A percentile compares a stretch with the other conserved stretches of the same genome.
Evolutionary conservation across 768 basidiomycete genomes (phyloP).

Genomic region (Suillus weaverae): DNA sequence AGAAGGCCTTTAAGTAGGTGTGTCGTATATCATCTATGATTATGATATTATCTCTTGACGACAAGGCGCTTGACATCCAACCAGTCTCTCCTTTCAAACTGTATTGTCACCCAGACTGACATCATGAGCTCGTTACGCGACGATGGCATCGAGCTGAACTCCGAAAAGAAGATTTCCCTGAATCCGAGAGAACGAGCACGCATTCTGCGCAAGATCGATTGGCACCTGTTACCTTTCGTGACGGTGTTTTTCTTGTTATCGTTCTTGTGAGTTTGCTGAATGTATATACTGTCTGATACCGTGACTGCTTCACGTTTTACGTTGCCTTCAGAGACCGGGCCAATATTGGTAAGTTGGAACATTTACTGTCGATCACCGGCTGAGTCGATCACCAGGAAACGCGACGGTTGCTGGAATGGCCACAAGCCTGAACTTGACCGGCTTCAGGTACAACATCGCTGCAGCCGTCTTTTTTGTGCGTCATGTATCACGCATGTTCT

Average conservation of each 20-base stretch:
- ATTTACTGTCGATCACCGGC: neutral
- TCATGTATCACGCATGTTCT: neutral
- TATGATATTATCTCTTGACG: too few species aligned
- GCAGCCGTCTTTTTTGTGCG: slow-evolving; percentile 41
- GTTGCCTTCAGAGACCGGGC: slow-evolving; percentile 37
- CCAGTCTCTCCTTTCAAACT: neutral
- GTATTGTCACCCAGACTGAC: neutral
- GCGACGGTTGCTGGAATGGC: slow-evolving; percentile 47
- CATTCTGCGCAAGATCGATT: slow-evolving; percentile 43
- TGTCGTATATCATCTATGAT: neutral
- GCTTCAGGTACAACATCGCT: slow-evolving; percentile 37
- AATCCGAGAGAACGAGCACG: slow-evolving; percentile 23
- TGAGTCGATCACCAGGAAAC: slow-evolving; percentile 31
- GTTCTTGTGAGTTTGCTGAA: slow-evolving; percentile 39
- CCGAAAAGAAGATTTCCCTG: slow-evolving; percentile 4
- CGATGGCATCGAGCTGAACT: neutral
- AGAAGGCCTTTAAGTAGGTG: neutral
- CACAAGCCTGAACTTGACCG: slow-evolving; percentile 34
- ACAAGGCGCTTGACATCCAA: neutral
- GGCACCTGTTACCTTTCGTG: slow-evolving; percentile 44
- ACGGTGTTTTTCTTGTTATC: slow-evolving; percentile 45
- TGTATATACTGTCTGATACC: neutral
- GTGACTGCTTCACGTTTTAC: neutral
- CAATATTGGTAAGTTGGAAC: slow-evolving; percentile 39
- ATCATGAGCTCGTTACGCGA: neutral